These are phyloP conservation scores for Russula lepida DNA, from an alignment of 768 basidiomycete genomes.

Conservation along the genomic window DNA sequence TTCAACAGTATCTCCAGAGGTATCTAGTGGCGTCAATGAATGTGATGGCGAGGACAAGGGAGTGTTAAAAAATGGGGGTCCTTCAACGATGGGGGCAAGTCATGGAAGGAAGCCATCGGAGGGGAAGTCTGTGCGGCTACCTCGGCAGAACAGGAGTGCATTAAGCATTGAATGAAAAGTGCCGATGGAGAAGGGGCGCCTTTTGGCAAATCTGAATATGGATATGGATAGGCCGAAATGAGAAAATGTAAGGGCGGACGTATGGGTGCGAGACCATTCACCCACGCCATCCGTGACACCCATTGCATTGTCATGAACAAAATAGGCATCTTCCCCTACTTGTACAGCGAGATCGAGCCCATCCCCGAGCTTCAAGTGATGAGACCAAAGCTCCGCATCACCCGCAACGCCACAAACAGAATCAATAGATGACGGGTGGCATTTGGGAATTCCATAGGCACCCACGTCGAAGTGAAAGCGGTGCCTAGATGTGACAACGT, in stretches of 20 bases:
- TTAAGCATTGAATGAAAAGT: conserved; percentile 70
- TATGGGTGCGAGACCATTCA: conserved; percentile 60
- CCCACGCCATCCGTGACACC: conserved; percentile 95
- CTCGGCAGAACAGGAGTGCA: conserved; percentile 76
- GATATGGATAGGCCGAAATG: neutral
- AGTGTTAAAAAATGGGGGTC: too few relatives aligned
- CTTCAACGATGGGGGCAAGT: too few relatives aligned
- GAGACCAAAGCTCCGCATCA: conserved; percentile 13
- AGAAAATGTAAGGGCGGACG: conserved; percentile 16
- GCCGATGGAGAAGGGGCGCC: too few relatives aligned
- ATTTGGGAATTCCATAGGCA: conserved; percentile 81
- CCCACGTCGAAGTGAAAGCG: conserved; percentile 61
- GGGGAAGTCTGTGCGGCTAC: too few relatives aligned
- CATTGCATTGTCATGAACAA: conserved; percentile 73
- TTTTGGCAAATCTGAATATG: conserved; percentile 5
- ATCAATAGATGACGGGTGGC: conserved; percentile 9
- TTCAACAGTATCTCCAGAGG: too few relatives aligned
- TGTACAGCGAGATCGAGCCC: conserved; percentile 51
- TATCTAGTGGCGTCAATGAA: too few relatives aligned
- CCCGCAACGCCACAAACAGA: conserved; percentile 24
- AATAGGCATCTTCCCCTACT: conserved; percentile 91
- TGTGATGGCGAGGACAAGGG: too few relatives aligned
- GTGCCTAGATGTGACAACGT: conserved; percentile 27
- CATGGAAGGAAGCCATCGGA: too few relatives aligned
- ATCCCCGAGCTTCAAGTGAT: conserved; percentile 23